Evolutionary conservation across 176 grass and related monocot genomes (phyloP), one percentile per base, ranked within the genome.

Genomic region (Microstegium vimineum): DNA sequence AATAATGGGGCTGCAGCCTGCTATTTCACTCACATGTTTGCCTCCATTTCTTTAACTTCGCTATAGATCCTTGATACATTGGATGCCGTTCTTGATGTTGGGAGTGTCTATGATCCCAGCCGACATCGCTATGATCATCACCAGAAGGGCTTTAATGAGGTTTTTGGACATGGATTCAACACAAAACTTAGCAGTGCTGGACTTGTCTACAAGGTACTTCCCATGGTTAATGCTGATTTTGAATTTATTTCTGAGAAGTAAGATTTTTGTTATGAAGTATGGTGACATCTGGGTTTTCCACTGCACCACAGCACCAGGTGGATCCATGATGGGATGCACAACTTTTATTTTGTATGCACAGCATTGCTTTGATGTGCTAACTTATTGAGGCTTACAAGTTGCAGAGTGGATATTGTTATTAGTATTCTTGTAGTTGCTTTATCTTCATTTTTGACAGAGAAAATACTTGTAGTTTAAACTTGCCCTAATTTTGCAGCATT

Each of bases 141-240:
- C 74, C 93, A 99, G 64, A 99, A 99, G 80, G 93, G 96, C 40
- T 99, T 95, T 32, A 82, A 4, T 10, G 96, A 99, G 77, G 90
- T 93, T 72, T 98, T 95, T 93, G 96, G 93, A 31, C 65, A 99
- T 85, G 96, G 96, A 22, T 99, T 99, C 76, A 88, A 82, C 85
- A 99, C 96, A 7, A 99, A 99, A 89, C 96, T 99, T 82, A 99
- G 96, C 71, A 95, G 92, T 89, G 96, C 96, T 74, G 96, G 96
- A n/a, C 89, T 99, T 66, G 93, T 99, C 31, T 99, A 99, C 83
- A 99, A 93, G 96, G 96, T 99, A 95, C 2, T 71, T 47, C 27
- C 7, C 22, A 23, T 37, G 15, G 0, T 31, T 0, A 64, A 30
- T 69, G n/a, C 54, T 47, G 11, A 42, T 86, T 2, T 37, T 86